These are phyloP conservation scores for Metarhizium sp. DNA, from an alignment of 2,329 filamentous ascomycete species.

Conservation along the genomic window DNA sequence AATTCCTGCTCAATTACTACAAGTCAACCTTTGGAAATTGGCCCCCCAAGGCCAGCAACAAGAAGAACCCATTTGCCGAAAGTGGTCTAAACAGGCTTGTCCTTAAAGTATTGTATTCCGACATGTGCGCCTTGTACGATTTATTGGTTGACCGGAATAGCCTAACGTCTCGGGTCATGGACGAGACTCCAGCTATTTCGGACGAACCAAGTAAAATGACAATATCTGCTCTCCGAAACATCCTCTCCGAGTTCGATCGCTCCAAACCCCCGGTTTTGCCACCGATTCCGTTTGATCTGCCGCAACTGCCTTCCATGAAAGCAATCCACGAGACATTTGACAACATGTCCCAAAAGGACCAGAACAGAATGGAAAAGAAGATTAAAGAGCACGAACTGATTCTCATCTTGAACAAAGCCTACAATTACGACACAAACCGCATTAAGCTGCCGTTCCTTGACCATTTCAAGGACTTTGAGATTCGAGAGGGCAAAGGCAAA, in stretches of 20 bases:
- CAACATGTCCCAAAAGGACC: constrained; percentile 61
- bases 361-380: constrained; percentile 60
- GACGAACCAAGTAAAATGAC: constrained; percentile 51
- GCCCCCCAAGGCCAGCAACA: constrained; percentile 85
- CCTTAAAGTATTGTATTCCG: constrained; percentile 71
- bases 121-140: constrained; percentile 82
- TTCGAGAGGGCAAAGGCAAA: constrained; percentile 55
- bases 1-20: constrained; percentile 61
- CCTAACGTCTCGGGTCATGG: constrained; percentile 69
- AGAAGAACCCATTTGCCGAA: constrained; percentile 84
- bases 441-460: constrained; percentile 53
- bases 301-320: constrained; percentile 62
- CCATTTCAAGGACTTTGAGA: constrained; percentile 63
- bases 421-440: constrained; percentile 64
- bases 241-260: constrained; percentile 81
- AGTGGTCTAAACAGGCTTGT: constrained; percentile 80
- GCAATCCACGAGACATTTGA: constrained; percentile 56
- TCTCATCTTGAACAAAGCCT: constrained; percentile 67
- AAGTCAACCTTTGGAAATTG: constrained; percentile 55
- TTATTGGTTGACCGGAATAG: constrained; percentile 71
- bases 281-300: constrained; percentile 82
- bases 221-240: constrained; percentile 62
- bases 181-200: constrained; percentile 50
- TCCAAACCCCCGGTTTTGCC: constrained; percentile 84
- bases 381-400: constrained; percentile 72